phyloP scores from a whole-genome alignment of 768 basidiomycete genomes.

The Rhodosporidiobolus odoratus region DNA sequence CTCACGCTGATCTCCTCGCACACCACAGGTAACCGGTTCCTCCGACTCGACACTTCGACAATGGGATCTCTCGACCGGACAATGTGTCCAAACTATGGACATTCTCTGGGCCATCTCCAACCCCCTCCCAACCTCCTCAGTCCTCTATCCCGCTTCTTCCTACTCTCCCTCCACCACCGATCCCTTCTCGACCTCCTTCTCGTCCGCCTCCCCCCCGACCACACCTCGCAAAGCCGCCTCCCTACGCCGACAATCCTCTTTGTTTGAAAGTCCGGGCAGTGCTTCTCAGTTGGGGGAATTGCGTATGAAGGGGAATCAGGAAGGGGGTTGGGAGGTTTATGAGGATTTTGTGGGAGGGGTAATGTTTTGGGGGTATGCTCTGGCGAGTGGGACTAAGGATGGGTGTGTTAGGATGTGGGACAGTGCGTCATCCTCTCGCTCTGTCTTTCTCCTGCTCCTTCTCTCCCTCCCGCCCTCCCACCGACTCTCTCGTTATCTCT shows the following conservation, averaged over 20 bases:
- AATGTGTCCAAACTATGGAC: conserved; percentile 99
- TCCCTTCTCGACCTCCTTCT: conserved; percentile 21
- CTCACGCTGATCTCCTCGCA: conserved; percentile 37
- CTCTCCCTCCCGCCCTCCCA: not conserved
- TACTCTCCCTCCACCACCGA: conserved; percentile 33
- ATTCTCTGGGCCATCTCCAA: conserved; percentile 99
- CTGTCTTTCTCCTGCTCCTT: not conserved
- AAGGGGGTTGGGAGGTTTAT: conserved; percentile 90
- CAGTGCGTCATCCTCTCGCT: conserved; percentile 59
- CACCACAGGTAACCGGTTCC: conserved; percentile 80
- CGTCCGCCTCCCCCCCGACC: conserved; percentile 7
- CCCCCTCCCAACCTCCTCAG: conserved; percentile 51
- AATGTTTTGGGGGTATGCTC: conserved; percentile 97
- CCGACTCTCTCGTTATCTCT: too few relatives aligned
- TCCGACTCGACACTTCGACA: conserved; percentile 97
- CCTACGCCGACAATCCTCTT: conserved; percentile 42
- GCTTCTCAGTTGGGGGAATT: too few relatives aligned
- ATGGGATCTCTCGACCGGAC: conserved; percentile 95
- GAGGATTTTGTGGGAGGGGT: conserved; percentile 96
- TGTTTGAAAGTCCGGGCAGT: conserved; percentile 50
- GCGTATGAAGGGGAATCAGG: conserved; percentile 65
- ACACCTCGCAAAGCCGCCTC: conserved; percentile 38
- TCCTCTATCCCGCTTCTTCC: conserved; percentile 29
- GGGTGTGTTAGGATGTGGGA: conserved; percentile 99
- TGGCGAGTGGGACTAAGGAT: conserved; percentile 94